Percentiles rank a stretch among this genome's conserved stretches.
These are phyloP conservation scores for Boletus barrowsii DNA, from an alignment of 768 basidiomycete species.

Conservation along the genomic window DNA sequence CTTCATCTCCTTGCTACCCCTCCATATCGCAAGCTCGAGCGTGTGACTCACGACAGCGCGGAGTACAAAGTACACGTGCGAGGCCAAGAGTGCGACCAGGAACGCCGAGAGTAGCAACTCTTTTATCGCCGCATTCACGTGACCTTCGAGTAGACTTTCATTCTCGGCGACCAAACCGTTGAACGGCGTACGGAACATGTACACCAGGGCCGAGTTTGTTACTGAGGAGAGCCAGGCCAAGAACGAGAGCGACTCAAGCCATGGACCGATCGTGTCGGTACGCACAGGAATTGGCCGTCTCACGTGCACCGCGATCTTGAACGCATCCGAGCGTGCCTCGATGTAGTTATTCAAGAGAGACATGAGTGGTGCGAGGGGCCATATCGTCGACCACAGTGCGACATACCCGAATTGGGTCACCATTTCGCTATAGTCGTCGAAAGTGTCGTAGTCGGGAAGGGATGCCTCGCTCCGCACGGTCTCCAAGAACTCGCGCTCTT, in stretches of 20 bases:
- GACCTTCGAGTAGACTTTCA: constrained; percentile 11
- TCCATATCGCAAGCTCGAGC: constrained; percentile 76
- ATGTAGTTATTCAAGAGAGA: constrained; percentile 90
- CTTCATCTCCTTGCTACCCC: constrained; percentile 62
- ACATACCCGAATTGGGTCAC: constrained; percentile 94
- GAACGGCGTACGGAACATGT: constrained; percentile 69
- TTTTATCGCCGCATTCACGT: constrained; percentile 37
- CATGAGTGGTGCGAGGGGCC: constrained; percentile 90
- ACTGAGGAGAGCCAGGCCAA: constrained; percentile 88
- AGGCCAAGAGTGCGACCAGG: constrained; percentile 76
- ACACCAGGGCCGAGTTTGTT: constrained; percentile 86
- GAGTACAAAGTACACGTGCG: constrained; percentile 78
- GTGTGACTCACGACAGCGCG: constrained; percentile 61
- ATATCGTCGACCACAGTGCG: constrained; percentile 88
- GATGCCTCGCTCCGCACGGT: constrained; percentile 72
- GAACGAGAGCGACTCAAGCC: constrained; percentile 86
- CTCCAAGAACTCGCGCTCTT: constrained; percentile 79
- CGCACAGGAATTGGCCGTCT: constrained; percentile 84
- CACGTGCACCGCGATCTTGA: constrained; percentile 87
- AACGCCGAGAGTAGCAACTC: constrained; percentile 60
- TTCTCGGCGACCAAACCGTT: constrained; percentile 9
- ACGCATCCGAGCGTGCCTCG: constrained; percentile 90
- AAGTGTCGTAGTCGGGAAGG: constrained; percentile 77
- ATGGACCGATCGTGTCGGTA: constrained; percentile 89
- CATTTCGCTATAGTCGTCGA: constrained; percentile 95